Evolutionary conservation across 495 filamentous ascomycete species (phyloP).

Genomic region (Aspergillus baeticus): DNA sequence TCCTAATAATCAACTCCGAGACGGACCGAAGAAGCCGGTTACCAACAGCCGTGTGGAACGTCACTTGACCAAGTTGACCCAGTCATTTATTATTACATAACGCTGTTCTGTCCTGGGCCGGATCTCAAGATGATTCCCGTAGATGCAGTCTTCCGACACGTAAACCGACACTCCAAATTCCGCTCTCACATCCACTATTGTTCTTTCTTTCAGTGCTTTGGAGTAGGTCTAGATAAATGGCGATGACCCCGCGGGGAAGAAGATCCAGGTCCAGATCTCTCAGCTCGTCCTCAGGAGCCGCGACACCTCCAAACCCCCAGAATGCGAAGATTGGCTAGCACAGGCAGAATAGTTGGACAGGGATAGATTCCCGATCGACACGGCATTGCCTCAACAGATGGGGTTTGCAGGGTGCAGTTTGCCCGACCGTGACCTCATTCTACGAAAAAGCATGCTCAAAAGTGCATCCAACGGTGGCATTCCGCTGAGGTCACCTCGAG

Average conservation of each 20-base stretch:
- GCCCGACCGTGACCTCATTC: not conserved
- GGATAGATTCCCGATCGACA: slow-evolving; percentile 26
- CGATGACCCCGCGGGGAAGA: not conserved
- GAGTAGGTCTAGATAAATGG: not conserved
- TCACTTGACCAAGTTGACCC: slow-evolving; percentile 18
- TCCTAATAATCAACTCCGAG: slow-evolving; percentile 10
- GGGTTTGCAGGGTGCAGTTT: not conserved
- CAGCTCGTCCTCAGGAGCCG: not conserved
- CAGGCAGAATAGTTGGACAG: slow-evolving; percentile 9
- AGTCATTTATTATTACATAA: slow-evolving; percentile 23
- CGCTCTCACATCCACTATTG: not conserved
- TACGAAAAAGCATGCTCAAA: not conserved
- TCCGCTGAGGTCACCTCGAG: too few species aligned
- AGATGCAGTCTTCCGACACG: not conserved
- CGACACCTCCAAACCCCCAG: not conserved
- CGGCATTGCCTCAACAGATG: slow-evolving; percentile 1
- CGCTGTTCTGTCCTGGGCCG: not conserved
- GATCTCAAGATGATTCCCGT: too few species aligned
- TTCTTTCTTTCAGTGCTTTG: not conserved
- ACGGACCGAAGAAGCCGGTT: slow-evolving; percentile 26
- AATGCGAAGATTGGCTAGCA: slow-evolving; percentile 9
- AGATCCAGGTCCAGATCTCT: not conserved
- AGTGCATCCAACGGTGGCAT: too few species aligned
- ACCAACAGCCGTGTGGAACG: slow-evolving; percentile 27
- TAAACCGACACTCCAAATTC: not conserved